Evolutionary conservation across 2,329 filamentous ascomycete genomes (phyloP).

Genomic region (Pseudogymnoascus sp.): DNA sequence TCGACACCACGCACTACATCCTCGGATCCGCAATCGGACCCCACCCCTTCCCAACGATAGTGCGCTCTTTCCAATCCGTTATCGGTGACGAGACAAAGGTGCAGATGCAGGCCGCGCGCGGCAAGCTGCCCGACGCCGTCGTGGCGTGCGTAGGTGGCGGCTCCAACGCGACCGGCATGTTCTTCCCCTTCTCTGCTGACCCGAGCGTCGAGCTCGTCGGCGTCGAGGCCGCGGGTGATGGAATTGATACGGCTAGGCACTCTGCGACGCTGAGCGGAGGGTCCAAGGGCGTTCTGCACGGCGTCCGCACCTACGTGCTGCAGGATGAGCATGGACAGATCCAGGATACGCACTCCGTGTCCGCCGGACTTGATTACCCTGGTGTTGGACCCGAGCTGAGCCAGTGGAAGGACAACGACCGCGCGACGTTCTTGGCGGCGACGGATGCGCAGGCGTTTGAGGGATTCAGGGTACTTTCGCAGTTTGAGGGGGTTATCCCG

Average conservation of each 20-base stretch:
- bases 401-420: constrained; percentile 81
- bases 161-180: constrained; percentile 94
- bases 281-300: constrained; percentile 86
- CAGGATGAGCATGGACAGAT: constrained; percentile 93
- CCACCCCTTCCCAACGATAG: constrained; percentile 95
- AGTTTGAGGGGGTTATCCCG: constrained; percentile 94
- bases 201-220: constrained; percentile 78
- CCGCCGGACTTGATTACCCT: constrained; percentile 92
- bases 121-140: constrained; percentile 89
- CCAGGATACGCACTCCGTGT: constrained; percentile 88
- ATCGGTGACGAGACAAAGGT: constrained; percentile 91
- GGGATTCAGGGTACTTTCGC: constrained; percentile 74
- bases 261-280: constrained; percentile 81
- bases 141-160: constrained; percentile 95
- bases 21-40: constrained; percentile 96
- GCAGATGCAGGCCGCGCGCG: constrained; percentile 76
- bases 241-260: constrained; percentile 75
- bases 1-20: constrained; percentile 94
- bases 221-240: constrained; percentile 92
- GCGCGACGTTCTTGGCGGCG: constrained; percentile 81
- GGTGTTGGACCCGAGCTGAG: constrained; percentile 90
- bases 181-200: constrained; percentile 89
- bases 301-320: constrained; percentile 89
- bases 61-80: constrained; percentile 93
- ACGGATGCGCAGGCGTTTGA: constrained; percentile 85